Percentiles rank a stretch among this genome's conserved stretches.
These are phyloP conservation scores for Solanum habrochaites DNA, from an alignment of 257 asterid genomes.

Conservation along the genomic window DNA sequence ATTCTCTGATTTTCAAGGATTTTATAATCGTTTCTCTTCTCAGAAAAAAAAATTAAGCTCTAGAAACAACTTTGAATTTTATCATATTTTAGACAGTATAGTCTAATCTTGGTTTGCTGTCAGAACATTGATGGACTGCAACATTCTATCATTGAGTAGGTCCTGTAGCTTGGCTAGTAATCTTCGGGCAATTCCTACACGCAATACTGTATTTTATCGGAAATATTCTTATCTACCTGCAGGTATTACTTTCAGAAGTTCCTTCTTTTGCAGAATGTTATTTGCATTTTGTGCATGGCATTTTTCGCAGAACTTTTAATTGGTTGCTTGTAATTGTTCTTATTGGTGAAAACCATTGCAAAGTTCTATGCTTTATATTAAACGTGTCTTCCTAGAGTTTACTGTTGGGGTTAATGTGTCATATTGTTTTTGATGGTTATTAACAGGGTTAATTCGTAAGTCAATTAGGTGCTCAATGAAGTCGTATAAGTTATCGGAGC, in stretches of 20 bases:
- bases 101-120: not conserved
- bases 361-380: not conserved
- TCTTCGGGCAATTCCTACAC: constrained; percentile 11
- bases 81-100: not conserved
- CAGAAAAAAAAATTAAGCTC: not conserved
- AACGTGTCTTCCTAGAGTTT: not conserved
- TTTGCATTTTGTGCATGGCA: not conserved
- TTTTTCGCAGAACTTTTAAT: not conserved
- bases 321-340: not conserved
- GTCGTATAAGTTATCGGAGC: constrained; percentile 79
- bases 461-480: constrained; percentile 61
- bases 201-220: constrained; percentile 8
- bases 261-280: not conserved
- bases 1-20: not conserved
- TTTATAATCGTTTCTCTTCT: not conserved
- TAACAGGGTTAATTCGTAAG: constrained; percentile 35
- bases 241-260: constrained; percentile 14
- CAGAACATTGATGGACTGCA: constrained; percentile 54
- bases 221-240: constrained; percentile 9
- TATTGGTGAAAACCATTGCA: not conserved
- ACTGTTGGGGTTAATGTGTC: not conserved
- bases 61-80: not conserved
- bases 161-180: constrained; percentile 18
- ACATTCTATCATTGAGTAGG: constrained; percentile 39
- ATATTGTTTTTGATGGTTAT: constrained; percentile 4